A percentile compares a stretch with the other conserved stretches of the same genome.
Evolutionary conservation across 441 rosid species (phyloP).

Genomic region (Erodium moschatum): DNA sequence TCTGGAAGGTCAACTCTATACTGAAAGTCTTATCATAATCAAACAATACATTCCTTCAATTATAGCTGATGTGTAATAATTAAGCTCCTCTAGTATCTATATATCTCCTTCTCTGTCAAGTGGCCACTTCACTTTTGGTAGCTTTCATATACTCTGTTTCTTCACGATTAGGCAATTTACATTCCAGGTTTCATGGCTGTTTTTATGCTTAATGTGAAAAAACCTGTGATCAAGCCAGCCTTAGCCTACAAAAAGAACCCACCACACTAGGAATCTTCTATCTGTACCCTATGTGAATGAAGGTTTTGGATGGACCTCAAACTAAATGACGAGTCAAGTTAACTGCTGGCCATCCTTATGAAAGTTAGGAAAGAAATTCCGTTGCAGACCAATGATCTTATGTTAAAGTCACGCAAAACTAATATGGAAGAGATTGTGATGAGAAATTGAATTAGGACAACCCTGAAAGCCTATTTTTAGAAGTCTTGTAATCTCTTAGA

Average conservation of each 20-base stretch:
- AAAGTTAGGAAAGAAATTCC: background rate
- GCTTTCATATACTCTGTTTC: background rate
- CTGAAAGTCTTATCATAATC: slow-evolving; percentile 12
- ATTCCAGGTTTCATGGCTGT: background rate
- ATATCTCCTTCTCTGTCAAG: background rate
- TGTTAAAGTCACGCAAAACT: background rate
- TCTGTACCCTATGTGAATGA: background rate
- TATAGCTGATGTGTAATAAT: background rate
- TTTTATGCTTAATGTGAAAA: too few relatives aligned
- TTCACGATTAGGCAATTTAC: background rate
- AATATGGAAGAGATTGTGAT: background rate
- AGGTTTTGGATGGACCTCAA: background rate
- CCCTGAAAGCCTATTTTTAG: background rate
- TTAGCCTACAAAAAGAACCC: background rate
- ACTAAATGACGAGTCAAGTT: too few relatives aligned
- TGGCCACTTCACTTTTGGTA: background rate
- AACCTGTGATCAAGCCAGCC: background rate
- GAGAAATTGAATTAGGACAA: background rate
- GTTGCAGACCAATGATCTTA: background rate
- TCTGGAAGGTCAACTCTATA: slow-evolving; percentile 71
- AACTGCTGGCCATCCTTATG: background rate
- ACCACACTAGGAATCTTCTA: background rate
- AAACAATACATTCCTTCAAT: background rate
- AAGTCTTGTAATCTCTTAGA: too few relatives aligned
- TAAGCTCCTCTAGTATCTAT: background rate